phyloP scores from a whole-genome alignment of 306 rosid species.

The Mimosa pudica region DNA sequence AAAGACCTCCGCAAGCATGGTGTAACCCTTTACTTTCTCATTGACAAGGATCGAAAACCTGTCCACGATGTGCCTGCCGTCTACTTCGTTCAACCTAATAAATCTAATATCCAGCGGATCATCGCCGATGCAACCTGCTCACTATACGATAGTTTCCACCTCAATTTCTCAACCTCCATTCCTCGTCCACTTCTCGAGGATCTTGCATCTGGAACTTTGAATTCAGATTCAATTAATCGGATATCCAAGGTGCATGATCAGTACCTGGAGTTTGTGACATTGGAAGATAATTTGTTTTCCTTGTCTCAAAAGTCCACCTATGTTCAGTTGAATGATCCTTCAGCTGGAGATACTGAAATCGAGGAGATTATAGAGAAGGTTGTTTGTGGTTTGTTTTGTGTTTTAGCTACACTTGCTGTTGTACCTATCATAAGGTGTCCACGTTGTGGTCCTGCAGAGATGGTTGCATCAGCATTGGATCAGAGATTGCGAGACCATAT shows the following conservation, averaged over 20 bases:
- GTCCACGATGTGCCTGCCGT: constrained; percentile 94
- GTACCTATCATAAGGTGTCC: constrained; percentile 87
- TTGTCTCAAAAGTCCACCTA: constrained; percentile 72
- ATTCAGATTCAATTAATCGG: constrained; percentile 67
- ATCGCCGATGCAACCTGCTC: constrained; percentile 71
- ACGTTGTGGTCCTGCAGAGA: constrained; percentile 90
- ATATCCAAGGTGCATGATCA: constrained; percentile 94
- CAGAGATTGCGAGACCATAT: constrained; percentile 90
- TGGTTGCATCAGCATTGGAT: constrained; percentile 93
- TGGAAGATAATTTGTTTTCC: constrained; percentile 85
- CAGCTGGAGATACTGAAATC: constrained; percentile 90
- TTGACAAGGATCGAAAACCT: constrained; percentile 90
- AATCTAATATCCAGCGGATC: constrained; percentile 67
- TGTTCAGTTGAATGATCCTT: constrained; percentile 86
- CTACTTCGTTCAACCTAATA: constrained; percentile 80
- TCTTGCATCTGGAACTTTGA: constrained; percentile 79
- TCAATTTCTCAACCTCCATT: constrained; percentile 81
- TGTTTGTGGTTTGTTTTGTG: constrained; percentile 77
- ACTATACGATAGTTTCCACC: constrained; percentile 71
- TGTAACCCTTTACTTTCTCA: constrained; percentile 82
- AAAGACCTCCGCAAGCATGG: constrained; percentile 96
- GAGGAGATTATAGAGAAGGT: constrained; percentile 85
- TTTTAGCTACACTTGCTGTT: constrained; percentile 82
- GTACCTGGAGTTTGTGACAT: constrained; percentile 85
- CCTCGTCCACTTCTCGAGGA: constrained; percentile 94